phyloP scores from a whole-genome alignment of 225 moss, liverwort and hornwort species.

The Sphagnum tenellum region DNA sequence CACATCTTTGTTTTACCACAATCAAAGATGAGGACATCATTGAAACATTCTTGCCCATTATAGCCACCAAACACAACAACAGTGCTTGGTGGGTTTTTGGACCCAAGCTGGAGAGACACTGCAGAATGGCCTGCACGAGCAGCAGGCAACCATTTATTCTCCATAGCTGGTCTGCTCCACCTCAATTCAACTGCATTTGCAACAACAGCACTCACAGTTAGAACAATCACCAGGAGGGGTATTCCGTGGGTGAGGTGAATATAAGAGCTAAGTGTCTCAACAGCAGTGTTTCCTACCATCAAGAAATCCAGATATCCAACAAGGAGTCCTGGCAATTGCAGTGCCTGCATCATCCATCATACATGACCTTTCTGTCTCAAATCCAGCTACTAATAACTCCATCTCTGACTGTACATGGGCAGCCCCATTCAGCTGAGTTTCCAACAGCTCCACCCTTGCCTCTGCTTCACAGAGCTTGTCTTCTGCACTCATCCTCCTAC shows the following conservation, averaged over 20 bases:
- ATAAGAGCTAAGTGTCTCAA: too few species aligned
- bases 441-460: conserved; percentile 39
- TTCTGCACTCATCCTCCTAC: conserved; percentile 42
- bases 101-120: conserved; percentile 34
- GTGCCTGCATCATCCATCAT: conserved; percentile 31
- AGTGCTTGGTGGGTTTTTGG: conserved; percentile 18
- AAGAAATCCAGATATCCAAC: conserved; percentile 75
- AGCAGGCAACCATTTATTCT: conserved; percentile 49
- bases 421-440: conserved; percentile 51
- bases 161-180: conserved; percentile 52
- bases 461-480: conserved; percentile 36
- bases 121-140: conserved; percentile 80
- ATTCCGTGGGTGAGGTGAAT: too few species aligned
- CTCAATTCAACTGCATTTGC: conserved; percentile 56
- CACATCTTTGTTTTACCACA: conserved; percentile 31
- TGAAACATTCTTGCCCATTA: conserved; percentile 68
- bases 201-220: neutral
- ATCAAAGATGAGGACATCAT: conserved; percentile 68
- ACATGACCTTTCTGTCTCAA: conserved; percentile 47
- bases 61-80: conserved; percentile 70
- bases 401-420: conserved; percentile 44
- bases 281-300: conserved; percentile 34
- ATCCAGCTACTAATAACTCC: conserved; percentile 42
- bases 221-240: too few species aligned
- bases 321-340: conserved; percentile 50